phyloP scores from a whole-genome alignment of 805 yeast species.

The Teunomyces panamensis region DNA sequence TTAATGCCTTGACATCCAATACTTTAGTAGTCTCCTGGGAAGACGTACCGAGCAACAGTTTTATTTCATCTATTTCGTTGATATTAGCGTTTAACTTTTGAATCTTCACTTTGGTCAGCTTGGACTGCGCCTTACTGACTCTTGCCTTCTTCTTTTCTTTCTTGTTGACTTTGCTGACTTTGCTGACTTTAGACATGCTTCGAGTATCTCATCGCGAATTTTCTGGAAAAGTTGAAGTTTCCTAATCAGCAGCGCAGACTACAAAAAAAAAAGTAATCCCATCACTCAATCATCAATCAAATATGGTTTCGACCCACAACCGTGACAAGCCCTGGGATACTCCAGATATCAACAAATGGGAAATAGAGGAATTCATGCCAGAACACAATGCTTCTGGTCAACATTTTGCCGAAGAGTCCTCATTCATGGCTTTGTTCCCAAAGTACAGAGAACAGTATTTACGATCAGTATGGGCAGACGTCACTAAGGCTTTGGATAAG shows the following conservation, averaged over 20 bases:
- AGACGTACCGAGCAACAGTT: conserved; percentile 12
- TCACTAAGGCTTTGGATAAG: conserved; percentile 71
- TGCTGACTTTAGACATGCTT: not conserved
- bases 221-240: not conserved
- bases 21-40: conserved; percentile 17
- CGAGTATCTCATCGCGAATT: not conserved
- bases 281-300: conserved; percentile 1
- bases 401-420: conserved; percentile 93
- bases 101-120: conserved; percentile 12
- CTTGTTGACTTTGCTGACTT: conserved; percentile 1
- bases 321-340: conserved; percentile 98
- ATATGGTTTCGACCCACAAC: conserved; percentile 89
- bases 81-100: conserved; percentile 32
- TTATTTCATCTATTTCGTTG: conserved; percentile 19
- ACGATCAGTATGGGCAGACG: conserved; percentile 90
- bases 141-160: not conserved
- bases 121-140: conserved; percentile 9
- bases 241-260: not conserved
- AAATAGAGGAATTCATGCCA: conserved; percentile 78
- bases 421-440: conserved; percentile 93
- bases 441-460: conserved; percentile 92
- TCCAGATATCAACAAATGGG: conserved; percentile 92
- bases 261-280: conserved; percentile 1
- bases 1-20: conserved; percentile 33
- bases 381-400: conserved; percentile 85